A percentile compares a stretch with the other conserved stretches of the same genome.
phyloP scores from a whole-genome alignment of 306 rosid species.

The Herpetospermum pedunculosum region DNA sequence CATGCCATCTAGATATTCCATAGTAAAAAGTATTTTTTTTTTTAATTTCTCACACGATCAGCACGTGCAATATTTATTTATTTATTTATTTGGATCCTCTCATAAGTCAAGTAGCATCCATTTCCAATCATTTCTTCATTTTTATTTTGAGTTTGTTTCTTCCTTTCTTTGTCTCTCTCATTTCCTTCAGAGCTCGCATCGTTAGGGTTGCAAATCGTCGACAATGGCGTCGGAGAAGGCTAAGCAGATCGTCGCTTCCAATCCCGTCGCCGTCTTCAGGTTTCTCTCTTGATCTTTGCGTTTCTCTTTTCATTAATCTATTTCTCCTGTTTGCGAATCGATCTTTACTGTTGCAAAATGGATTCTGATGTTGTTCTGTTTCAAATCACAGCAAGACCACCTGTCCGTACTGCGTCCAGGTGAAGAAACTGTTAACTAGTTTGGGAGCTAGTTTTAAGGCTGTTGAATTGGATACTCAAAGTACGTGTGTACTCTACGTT shows the following conservation, averaged over 20 bases:
- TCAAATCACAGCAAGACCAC: constrained; percentile 38
- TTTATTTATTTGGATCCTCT: neutral
- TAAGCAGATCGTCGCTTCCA: constrained; percentile 62
- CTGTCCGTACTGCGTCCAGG: constrained; percentile 51
- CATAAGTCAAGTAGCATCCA: no score
- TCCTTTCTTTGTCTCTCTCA: neutral
- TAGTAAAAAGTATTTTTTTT: no score
- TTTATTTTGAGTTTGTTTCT: neutral
- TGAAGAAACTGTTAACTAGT: constrained; percentile 40
- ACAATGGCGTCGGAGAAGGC: constrained; percentile 70
- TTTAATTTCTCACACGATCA: no score
- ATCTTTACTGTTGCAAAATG: neutral
- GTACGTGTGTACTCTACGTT: constrained; percentile 20
- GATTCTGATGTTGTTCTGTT: neutral
- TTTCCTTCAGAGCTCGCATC: neutral
- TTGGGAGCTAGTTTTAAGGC: constrained; percentile 40
- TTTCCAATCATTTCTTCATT: neutral
- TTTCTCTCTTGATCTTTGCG: neutral
- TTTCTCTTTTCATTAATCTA: neutral
- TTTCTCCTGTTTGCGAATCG: neutral
- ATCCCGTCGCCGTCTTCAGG: constrained; percentile 78
- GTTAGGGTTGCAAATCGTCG: neutral
- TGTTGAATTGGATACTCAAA: constrained; percentile 49
- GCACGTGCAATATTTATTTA: neutral
- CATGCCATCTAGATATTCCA: no score